Percentiles rank a stretch among this genome's conserved stretches.
Evolutionary conservation across 345 rosid species (phyloP).

Genomic region (Populus alba): DNA sequence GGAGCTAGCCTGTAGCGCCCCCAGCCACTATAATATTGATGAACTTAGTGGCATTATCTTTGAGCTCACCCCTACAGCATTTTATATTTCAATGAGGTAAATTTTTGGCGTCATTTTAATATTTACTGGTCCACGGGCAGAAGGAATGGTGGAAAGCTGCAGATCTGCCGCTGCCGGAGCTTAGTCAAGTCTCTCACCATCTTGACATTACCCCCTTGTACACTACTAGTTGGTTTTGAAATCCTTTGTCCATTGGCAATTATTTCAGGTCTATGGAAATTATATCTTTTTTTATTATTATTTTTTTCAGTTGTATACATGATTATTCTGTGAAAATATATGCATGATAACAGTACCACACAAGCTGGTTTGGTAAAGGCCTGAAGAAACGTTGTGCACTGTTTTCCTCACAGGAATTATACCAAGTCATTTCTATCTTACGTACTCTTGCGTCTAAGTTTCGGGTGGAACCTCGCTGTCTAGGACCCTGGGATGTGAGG

Average conservation of each 20-base stretch:
- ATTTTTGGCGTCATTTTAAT: conserved; percentile 23
- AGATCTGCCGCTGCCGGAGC: conserved; percentile 9
- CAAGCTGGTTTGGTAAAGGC: too few species aligned
- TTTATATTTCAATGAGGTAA: conserved; percentile 30
- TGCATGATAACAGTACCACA: background rate
- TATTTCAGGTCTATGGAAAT: conserved; percentile 11
- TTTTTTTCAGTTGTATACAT: conserved; percentile 17
- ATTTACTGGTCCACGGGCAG: conserved; percentile 7
- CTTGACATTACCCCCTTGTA: background rate
- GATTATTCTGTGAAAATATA: conserved; percentile 9
- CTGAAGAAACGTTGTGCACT: background rate
- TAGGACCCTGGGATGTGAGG: background rate
- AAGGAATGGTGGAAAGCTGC: conserved; percentile 15
- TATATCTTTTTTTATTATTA: conserved; percentile 9
- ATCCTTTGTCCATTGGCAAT: conserved; percentile 22
- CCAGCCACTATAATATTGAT: conserved; percentile 2
- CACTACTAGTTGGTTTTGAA: conserved; percentile 1
- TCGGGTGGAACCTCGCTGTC: background rate
- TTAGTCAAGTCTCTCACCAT: background rate
- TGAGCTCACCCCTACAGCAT: conserved; percentile 8
- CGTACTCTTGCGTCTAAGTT: background rate
- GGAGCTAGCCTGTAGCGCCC: conserved; percentile 3
- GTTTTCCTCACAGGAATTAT: background rate
- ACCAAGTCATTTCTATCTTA: background rate
- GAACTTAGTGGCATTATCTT: background rate